A percentile compares a stretch with the other conserved stretches of the same genome.
Evolutionary conservation across 306 rosid genomes (phyloP).

Genomic region (Cucurbita ficifolia): DNA sequence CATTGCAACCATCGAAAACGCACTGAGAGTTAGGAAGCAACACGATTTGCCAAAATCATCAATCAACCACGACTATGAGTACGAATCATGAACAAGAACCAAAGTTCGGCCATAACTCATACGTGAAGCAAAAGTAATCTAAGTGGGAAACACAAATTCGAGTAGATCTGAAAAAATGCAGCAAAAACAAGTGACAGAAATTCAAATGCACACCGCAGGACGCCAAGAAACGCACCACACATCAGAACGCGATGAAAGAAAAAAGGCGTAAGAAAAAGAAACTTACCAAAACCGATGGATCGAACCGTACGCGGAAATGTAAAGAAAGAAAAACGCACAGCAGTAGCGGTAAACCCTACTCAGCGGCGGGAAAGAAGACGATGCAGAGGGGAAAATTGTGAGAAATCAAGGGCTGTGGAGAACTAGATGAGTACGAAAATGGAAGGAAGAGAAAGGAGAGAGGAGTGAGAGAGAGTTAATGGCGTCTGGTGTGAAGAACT

Average conservation of each 20-base stretch:
- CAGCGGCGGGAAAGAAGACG: not conserved
- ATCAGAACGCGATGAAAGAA: not conserved
- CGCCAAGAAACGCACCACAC: not conserved
- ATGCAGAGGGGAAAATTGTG: not conserved
- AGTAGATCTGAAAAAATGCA: slow-evolving; percentile 4
- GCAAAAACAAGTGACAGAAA: not conserved
- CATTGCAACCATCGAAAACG: not conserved
- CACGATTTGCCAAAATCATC: not conserved
- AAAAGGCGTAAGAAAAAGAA: not conserved
- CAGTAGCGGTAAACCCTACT: slow-evolving; percentile 1
- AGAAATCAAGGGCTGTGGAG: not conserved
- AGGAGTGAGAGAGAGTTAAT: not conserved
- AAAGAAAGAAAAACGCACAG: not conserved
- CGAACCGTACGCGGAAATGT: not conserved
- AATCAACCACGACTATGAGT: not conserved
- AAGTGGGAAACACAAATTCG: not conserved
- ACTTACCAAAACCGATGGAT: not conserved
- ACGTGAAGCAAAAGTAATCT: not conserved
- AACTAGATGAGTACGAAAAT: not conserved
- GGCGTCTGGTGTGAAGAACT: slow-evolving; percentile 4
- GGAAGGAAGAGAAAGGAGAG: not conserved
- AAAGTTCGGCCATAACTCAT: not conserved
- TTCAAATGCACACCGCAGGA: not conserved
- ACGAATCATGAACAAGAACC: not conserved
- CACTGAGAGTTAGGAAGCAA: not conserved